These are phyloP conservation scores for Microdochium trichocladiopsis DNA, from an alignment of 2,329 filamentous ascomycete genomes.

Conservation along the genomic window DNA sequence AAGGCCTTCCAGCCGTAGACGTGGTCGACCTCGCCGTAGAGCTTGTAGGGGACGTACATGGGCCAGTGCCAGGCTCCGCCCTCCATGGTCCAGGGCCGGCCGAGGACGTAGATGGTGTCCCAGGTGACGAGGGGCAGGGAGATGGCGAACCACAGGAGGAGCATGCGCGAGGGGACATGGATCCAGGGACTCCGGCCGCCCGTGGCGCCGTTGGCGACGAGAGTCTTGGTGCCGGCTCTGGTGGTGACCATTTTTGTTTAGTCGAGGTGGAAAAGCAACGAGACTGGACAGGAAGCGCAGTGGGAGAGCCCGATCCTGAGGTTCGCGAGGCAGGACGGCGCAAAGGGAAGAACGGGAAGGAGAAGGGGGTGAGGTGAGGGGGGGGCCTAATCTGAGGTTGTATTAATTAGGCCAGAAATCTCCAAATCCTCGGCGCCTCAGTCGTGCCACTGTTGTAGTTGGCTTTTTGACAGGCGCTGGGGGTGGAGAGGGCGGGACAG, in stretches of 20 bases:
- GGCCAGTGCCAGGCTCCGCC: conserved; percentile 67
- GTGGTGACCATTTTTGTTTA: conserved; percentile 18
- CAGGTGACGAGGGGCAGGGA: conserved; percentile 74
- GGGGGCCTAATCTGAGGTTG: background rate
- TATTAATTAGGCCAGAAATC: background rate
- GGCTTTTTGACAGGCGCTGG: too few relatives aligned
- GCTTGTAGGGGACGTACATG: conserved; percentile 68
- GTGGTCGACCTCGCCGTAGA: conserved; percentile 75
- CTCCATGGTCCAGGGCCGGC: conserved; percentile 76
- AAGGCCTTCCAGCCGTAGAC: conserved; percentile 75
- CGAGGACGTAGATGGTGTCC: conserved; percentile 74
- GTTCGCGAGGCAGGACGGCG: background rate
- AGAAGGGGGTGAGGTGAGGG: background rate
- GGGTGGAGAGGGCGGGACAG: too few relatives aligned
- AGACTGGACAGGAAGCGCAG: too few relatives aligned
- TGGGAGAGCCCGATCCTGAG: too few relatives aligned
- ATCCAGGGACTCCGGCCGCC: conserved; percentile 19
- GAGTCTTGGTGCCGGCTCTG: conserved; percentile 11
- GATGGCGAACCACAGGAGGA: conserved; percentile 63
- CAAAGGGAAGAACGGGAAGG: background rate
- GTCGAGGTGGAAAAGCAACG: background rate
- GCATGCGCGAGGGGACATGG: conserved; percentile 37
- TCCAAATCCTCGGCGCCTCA: too few relatives aligned
- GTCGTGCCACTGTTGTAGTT: too few relatives aligned
- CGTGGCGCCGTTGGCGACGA: background rate